These are phyloP conservation scores for Saccharum officinarum DNA, from an alignment of 176 grass and related monocot species.

Conservation along the genomic window DNA sequence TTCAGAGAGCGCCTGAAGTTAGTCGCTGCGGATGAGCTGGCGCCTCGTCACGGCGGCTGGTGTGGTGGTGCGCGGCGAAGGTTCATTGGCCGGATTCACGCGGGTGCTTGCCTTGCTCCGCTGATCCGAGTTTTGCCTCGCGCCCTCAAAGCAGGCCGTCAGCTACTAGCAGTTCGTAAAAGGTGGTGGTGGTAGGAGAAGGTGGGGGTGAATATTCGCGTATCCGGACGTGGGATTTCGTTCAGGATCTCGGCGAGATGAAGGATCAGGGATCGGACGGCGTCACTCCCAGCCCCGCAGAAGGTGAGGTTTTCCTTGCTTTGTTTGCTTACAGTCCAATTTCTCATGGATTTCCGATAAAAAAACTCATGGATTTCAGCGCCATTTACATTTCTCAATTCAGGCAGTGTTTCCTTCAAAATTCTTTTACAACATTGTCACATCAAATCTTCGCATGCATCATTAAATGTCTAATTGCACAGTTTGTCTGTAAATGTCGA, in stretches of 20 bases:
- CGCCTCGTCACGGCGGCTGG: background rate
- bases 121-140: conserved; percentile 27
- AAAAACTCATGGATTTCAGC: background rate
- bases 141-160: background rate
- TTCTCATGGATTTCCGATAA: background rate
- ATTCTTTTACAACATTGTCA: too few relatives aligned
- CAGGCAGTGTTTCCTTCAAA: too few relatives aligned
- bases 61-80: background rate
- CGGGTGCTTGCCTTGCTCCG: background rate
- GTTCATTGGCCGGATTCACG: background rate
- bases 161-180: background rate
- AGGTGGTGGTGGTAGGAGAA: background rate
- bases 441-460: too few relatives aligned
- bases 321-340: background rate
- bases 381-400: background rate
- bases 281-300: conserved; percentile 40
- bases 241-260: conserved; percentile 54
- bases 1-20: background rate
- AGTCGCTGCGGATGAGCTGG: background rate
- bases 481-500: too few relatives aligned
- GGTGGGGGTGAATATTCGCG: conserved; percentile 36
- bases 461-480: too few relatives aligned
- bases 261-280: conserved; percentile 55
- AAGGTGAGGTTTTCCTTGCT: conserved; percentile 36
- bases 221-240: conserved; percentile 24